Base-by-base conservation (phyloP, 495 filamentous ascomycete species). In the Aspergillus sclerotioniger region DNA sequence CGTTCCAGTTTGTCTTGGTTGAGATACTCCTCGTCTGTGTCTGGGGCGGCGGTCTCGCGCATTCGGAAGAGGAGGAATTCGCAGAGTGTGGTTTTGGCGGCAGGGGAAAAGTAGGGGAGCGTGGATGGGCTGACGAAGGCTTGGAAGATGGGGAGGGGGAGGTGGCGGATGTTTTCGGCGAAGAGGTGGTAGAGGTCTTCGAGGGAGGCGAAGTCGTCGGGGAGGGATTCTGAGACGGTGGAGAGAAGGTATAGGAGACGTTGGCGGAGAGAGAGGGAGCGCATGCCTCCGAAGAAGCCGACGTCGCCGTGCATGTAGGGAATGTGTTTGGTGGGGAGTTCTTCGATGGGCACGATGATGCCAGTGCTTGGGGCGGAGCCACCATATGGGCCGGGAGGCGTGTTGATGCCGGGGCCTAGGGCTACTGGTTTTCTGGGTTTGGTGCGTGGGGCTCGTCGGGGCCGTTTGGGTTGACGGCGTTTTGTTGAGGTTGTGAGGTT, bases 61-160 rank as follows among this genome's bases (percentile, higher is more conserved):
- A 96, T 73, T 13, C 80, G 77, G 16, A 79, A 78, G 9, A 92
- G 75, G 5, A 95, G 66, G 28, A 79, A 76, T 53, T 90, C 85
- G 52, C 84, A 80, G 28, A 96, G 80, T 3, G 83, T 82, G 32
- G 85, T 79, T 29, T 78, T 80, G 12, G 83, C 78, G 3, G 70
- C 71, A 5, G 69, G 62, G 13, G 72, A 68, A 28, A 83, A 68
- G 15, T 73, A 57, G 0, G 81, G 77, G 0, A 90, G 75, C 6
- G 72, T 62, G 46, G 75, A 63, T 16, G 82, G 77, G 25, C 81
- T 82, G 61, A 93, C 71, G 53, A 96, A 83, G n/a, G 85, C 71
- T 39, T 84, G 79, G 71, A 95, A 96, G n/a, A 83, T 67, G 0
- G 85, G 80, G 0, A 92, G 77, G 0, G 90, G 83, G 3, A 92